A percentile compares a stretch with the other conserved stretches of the same genome.
Conservation (phyloP, 1,284 basidiomycete species). For the Tausonia pullulans region DNA sequence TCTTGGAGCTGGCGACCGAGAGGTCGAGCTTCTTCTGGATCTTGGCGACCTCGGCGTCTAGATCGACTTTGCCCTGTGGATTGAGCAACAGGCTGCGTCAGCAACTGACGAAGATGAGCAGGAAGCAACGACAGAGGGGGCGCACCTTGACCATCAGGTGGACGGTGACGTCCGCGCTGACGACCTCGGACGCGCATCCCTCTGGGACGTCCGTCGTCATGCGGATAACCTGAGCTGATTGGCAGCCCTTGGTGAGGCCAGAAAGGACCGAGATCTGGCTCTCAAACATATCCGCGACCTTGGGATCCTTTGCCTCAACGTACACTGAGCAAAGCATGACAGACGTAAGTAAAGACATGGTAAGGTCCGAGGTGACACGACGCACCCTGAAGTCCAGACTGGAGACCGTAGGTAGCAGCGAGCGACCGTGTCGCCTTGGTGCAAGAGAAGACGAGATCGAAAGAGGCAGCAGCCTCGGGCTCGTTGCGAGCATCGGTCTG, state of each 20-base stretch:
- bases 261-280: slow-evolving; percentile 63
- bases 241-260: slow-evolving; percentile 82
- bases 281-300: slow-evolving; percentile 54
- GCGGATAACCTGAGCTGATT: slow-evolving; percentile 52
- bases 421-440: slow-evolving; percentile 74
- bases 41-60: slow-evolving; percentile 72
- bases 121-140: slow-evolving; percentile 1
- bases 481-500: slow-evolving; percentile 54
- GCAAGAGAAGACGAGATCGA: slow-evolving; percentile 74
- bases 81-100: not conserved
- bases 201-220: slow-evolving; percentile 52
- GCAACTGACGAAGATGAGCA: not conserved
- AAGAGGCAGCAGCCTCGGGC: slow-evolving; percentile 64
- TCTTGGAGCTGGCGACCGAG: slow-evolving; percentile 55
- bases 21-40: slow-evolving; percentile 75
- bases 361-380: not conserved
- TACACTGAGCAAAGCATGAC: slow-evolving; percentile 47
- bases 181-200: slow-evolving; percentile 75
- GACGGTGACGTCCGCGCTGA: slow-evolving; percentile 62
- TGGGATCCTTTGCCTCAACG: slow-evolving; percentile 57
- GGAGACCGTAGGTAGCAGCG: slow-evolving; percentile 77
- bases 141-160: slow-evolving; percentile 74
- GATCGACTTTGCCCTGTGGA: slow-evolving; percentile 64
- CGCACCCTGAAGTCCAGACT: slow-evolving; percentile 49
- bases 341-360: not conserved